Base-by-base conservation (phyloP, 805 yeast species). In the Komagataella pastoris region DNA sequence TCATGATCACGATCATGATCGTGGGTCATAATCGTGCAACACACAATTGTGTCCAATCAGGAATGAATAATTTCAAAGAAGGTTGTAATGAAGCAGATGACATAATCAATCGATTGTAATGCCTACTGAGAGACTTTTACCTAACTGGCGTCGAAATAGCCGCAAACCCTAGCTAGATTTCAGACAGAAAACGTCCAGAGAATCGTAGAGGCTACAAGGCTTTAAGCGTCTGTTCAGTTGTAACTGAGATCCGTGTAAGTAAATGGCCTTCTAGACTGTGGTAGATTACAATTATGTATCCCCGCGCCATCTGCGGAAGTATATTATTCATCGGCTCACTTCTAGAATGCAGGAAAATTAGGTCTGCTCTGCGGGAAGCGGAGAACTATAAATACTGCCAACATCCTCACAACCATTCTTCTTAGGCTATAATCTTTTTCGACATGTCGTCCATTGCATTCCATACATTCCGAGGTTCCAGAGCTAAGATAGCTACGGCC, bases 381-480 rank as follows among this genome's bases (percentile, higher is more conserved):
- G 40, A 30, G 40, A 30, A 30, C 40, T 30, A 30, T 30, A 30
- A 30, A 30, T 30, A 30, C 40, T 30, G 14, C 40, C 40, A 30
- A 30, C 8, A 21, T 30, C 14, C n/a, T 8, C 40, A 10, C 14
- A 30, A 7, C 14, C 14, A 10, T 14, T 30, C n/a, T 30, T 30
- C 40, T 12, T 30, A 30, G 14, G 12, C 40, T 30, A 30, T 14
- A 8, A 30, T 30, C 5, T 12, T 10, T 30, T 12, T 17, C 12
- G 10, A 24, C 36, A 47, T 47, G 48, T 30, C 50, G 6, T n/a
- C 45, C 24, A 24, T 48, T 48, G 50, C 45, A 36, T 43, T 48
- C 4, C 50, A 36, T n/a, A 36, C 48, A 7, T 24, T 48, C n/a
- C 17, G 45, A 24, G 23, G 44, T 48, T 48, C 17, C 23, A 48